Conservation (phyloP, 257 asterid species). For the Solanum ossicruentum region DNA sequence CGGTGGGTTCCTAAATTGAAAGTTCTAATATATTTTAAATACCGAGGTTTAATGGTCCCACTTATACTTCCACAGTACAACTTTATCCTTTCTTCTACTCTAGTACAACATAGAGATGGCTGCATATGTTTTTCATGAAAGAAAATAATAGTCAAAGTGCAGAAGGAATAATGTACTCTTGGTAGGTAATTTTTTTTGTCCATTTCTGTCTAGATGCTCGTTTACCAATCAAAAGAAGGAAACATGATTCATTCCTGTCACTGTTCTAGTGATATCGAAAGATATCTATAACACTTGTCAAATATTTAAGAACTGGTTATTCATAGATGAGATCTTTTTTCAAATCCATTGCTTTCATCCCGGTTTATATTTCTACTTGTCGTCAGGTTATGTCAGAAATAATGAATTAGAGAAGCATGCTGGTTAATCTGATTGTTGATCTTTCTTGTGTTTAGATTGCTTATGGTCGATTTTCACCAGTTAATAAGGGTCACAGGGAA, state of each 20-base stretch:
- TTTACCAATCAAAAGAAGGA: not conserved
- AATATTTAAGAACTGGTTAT: not conserved
- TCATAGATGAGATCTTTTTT: not conserved
- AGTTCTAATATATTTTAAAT: not conserved
- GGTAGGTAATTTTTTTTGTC: not conserved
- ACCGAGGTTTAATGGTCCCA: not conserved
- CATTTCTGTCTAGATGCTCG: not conserved
- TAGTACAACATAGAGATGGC: not conserved
- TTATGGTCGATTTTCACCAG: conserved; percentile 57
- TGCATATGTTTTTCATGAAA: not conserved
- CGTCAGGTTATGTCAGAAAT: not conserved
- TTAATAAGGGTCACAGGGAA: conserved; percentile 50
- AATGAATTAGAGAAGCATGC: not conserved
- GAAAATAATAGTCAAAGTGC: not conserved
- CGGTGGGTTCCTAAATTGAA: not conserved
- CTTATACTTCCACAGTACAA: not conserved
- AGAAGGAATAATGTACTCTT: not conserved
- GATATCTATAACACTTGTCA: not conserved
- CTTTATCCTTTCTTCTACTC: not conserved
- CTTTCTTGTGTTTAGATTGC: conserved; percentile 34
- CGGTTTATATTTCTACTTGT: not conserved
- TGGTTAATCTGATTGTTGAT: not conserved
- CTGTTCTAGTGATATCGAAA: not conserved
- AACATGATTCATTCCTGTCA: not conserved
- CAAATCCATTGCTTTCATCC: not conserved